Evolutionary conservation across 169 alveolate species (phyloP), one percentile per base, ranked within the genome.

Genomic region (Eimeria brunetti): DNA sequence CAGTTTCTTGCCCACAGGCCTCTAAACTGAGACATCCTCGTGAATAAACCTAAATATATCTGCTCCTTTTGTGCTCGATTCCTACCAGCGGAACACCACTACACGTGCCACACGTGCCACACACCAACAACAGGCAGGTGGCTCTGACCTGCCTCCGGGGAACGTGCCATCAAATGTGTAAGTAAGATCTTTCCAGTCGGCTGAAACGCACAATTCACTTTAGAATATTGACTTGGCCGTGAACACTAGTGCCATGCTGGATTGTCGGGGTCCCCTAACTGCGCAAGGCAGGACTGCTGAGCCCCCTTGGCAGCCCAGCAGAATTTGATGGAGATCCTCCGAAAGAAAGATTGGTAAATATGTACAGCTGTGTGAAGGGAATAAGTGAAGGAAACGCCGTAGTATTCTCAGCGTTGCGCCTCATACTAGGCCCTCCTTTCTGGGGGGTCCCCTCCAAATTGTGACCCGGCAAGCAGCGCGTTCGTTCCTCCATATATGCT

Each of bases 381-480:
- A 46, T 24, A n/a, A 46, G 44, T 33, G 62, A 36, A 2, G 41
- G 41, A 76, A 76, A 44, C n/a, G 24, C 24, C 22, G 64, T 22
- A 27, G 30, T 76, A n/a, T 41, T 49, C 24, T 7, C 86, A 44
- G 41, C 22, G 86, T 24, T 60, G 64, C 4, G 64, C 86, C 86
- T 76, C 64, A 75, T 5, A 0, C 60, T 38, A 53, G 64, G 86
- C 58, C 60, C 56, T 36, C 86, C 86, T 60, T 49, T n/a, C 62
- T 49, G 9, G 60, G 86, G 60, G 86, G 86, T 76, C 86, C 86
- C 86, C 86, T 76, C 44, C 27, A 30, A 76, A 44, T 76, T 76
- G 86, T 76, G 86, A 76, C 86, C 86, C 86, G 86, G 64, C 64
- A 41, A 33, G n/a, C n/a, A 44, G 86, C 44, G 64, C 18, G 6